These are phyloP conservation scores for Vachellia pachyceras DNA, from an alignment of 306 rosid species.

Conservation along the genomic window DNA sequence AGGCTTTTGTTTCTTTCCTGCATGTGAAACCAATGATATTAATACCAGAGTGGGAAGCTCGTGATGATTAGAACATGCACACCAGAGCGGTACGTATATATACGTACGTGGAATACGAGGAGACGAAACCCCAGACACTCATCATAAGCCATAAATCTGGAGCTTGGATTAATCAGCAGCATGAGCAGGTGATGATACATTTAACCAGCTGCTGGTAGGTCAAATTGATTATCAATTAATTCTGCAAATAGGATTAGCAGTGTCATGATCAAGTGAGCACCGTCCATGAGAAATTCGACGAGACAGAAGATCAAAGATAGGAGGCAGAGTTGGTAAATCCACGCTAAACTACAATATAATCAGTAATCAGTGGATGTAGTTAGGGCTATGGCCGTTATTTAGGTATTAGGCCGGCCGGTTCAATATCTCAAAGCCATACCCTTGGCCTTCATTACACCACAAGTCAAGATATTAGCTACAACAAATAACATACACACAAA, in stretches of 20 bases:
- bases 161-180: not conserved
- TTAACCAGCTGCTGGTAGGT: not conserved
- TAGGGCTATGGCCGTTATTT: constrained; percentile 47
- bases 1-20: not conserved
- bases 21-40: not conserved
- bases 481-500: not conserved
- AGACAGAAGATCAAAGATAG: constrained; percentile 18
- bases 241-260: not conserved
- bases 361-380: constrained; percentile 43
- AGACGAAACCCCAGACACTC: not conserved
- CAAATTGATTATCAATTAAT: not conserved
- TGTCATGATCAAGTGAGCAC: constrained; percentile 12
- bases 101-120: not conserved
- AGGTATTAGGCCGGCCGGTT: constrained; percentile 61
- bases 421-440: constrained; percentile 35
- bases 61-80: too few relatives aligned
- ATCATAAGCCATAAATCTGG: constrained; percentile 1
- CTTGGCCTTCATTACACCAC: constrained; percentile 15
- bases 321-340: constrained; percentile 57
- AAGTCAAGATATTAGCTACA: constrained; percentile 36
- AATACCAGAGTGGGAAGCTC: too few relatives aligned
- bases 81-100: too few relatives aligned
- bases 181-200: not conserved
- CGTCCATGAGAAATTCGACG: constrained; percentile 27
- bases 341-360: constrained; percentile 44